These are phyloP conservation scores for Jatropha multifida DNA, from an alignment of 441 rosid species.

Conservation along the genomic window DNA sequence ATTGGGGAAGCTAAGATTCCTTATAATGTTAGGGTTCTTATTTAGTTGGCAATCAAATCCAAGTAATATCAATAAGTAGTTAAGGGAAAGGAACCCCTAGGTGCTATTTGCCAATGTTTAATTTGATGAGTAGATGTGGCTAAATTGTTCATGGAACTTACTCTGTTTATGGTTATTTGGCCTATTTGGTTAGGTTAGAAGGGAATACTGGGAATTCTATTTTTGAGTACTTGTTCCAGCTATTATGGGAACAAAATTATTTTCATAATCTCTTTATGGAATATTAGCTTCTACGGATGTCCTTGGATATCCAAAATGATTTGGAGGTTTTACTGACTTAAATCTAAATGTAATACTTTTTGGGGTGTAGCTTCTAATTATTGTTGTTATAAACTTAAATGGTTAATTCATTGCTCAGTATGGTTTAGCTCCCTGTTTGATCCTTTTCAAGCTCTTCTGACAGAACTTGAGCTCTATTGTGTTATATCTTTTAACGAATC, in stretches of 20 bases:
- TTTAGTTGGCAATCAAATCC: not conserved
- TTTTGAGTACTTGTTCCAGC: not conserved
- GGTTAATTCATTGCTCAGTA: not conserved
- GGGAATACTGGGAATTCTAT: not conserved
- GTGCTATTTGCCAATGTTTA: not conserved
- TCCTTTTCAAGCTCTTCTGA: not conserved
- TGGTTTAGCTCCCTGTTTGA: constrained; percentile 1
- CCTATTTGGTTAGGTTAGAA: not conserved
- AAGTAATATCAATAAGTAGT: not conserved
- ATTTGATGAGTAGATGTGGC: not conserved
- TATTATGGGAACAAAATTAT: not conserved
- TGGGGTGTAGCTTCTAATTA: not conserved
- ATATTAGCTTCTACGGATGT: not conserved
- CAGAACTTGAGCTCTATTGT: not conserved
- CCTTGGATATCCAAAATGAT: not conserved
- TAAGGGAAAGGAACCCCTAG: not conserved
- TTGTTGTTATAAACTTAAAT: not conserved
- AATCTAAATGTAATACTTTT: not conserved
- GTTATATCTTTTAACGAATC: not conserved
- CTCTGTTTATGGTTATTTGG: not conserved
- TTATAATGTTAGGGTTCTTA: not conserved
- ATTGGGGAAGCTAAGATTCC: not conserved
- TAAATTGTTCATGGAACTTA: not conserved
- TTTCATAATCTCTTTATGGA: not conserved
- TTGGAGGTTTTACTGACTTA: not conserved